A percentile compares a stretch with the other conserved stretches of the same genome.
phyloP scores from a whole-genome alignment of 2,329 filamentous ascomycete genomes.

The Lecanicillium sp. region DNA sequence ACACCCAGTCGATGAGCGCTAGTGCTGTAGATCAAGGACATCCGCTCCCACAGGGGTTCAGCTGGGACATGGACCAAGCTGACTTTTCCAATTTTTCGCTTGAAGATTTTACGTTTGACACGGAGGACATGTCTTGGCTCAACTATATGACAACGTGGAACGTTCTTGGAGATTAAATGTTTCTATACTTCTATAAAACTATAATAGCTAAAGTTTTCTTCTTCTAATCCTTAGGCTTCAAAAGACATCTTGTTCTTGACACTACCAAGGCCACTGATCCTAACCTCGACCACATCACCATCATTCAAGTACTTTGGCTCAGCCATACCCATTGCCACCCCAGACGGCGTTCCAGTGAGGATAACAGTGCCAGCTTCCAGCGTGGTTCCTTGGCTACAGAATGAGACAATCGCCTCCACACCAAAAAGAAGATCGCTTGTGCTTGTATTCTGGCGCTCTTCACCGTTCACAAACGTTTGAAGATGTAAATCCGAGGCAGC shows the following conservation, averaged over 20 bases:
- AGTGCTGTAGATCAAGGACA: too few species aligned
- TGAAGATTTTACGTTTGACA: conserved; percentile 19
- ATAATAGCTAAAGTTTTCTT: neutral
- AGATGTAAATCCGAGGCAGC: conserved; percentile 20
- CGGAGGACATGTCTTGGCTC: conserved; percentile 23
- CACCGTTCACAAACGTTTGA: conserved; percentile 38
- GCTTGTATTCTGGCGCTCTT: conserved; percentile 38
- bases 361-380: conserved; percentile 41
- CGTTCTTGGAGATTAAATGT: conserved; percentile 10
- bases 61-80: too few species aligned
- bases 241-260: conserved; percentile 31
- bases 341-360: conserved; percentile 38
- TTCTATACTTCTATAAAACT: conserved; percentile 2
- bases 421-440: conserved; percentile 41
- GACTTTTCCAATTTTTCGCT: conserved; percentile 12
- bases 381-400: conserved; percentile 40
- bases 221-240: conserved; percentile 12
- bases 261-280: conserved; percentile 24
- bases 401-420: conserved; percentile 36
- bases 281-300: conserved; percentile 35
- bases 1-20: too few species aligned
- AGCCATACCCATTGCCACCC: conserved; percentile 37
- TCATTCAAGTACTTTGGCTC: conserved; percentile 33
- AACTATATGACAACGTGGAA: conserved; percentile 23
- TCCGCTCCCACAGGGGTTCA: too few species aligned